A percentile compares a stretch with the other conserved stretches of the same genome.
Conservation (phyloP, 345 rosid genomes). For the Jatropha curcas region DNA sequence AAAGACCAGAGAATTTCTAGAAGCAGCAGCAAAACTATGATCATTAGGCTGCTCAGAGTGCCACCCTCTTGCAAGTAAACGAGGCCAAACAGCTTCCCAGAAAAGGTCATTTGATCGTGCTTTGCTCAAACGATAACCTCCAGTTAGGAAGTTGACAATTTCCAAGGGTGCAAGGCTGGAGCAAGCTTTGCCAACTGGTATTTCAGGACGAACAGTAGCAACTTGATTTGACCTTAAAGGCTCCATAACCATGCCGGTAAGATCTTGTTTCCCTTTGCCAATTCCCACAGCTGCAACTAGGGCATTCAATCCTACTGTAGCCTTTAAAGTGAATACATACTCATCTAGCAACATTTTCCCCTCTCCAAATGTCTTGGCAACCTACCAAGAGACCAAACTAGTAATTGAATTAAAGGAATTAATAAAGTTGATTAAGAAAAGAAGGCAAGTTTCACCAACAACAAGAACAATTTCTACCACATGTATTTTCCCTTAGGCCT, state of each 20-base stretch:
- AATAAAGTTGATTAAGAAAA: neutral
- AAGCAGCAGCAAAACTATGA: slow-evolving; percentile 33
- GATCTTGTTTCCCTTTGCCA: slow-evolving; percentile 54
- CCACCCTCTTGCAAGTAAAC: slow-evolving; percentile 59
- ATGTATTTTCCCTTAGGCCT: too few relatives aligned
- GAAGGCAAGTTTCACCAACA: neutral
- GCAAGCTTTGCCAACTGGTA: slow-evolving; percentile 54
- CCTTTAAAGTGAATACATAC: slow-evolving; percentile 41
- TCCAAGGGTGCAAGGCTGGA: slow-evolving; percentile 44
- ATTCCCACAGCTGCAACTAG: slow-evolving; percentile 45
- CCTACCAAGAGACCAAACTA: slow-evolving; percentile 35
- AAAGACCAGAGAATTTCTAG: slow-evolving; percentile 43
- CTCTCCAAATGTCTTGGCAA: slow-evolving; percentile 52
- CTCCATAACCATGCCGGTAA: slow-evolving; percentile 43
- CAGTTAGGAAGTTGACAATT: slow-evolving; percentile 46
- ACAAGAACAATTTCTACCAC: neutral
- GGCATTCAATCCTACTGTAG: slow-evolving; percentile 30
- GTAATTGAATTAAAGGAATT: neutral
- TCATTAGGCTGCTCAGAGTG: slow-evolving; percentile 55
- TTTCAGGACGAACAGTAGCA: slow-evolving; percentile 33
- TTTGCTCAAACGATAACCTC: slow-evolving; percentile 53
- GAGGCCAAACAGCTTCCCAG: slow-evolving; percentile 71
- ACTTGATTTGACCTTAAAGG: slow-evolving; percentile 34
- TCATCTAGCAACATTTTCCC: slow-evolving; percentile 50
- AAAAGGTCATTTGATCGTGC: slow-evolving; percentile 51